These are phyloP conservation scores for Aspergillus mulundensis DNA, from an alignment of 495 filamentous ascomycete species.

Conservation along the genomic window DNA sequence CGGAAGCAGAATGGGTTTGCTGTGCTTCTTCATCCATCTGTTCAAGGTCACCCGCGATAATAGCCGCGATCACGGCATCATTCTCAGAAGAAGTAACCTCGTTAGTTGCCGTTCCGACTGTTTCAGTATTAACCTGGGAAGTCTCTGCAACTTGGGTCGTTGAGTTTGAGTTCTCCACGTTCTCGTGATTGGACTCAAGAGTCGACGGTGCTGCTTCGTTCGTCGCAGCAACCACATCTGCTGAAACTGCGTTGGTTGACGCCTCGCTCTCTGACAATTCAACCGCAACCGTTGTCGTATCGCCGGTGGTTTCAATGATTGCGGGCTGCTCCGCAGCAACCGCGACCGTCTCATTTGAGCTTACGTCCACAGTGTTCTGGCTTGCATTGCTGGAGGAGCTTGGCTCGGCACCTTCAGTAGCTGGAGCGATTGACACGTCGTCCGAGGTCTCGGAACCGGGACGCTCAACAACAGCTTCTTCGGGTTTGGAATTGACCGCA, in stretches of 20 bases:
- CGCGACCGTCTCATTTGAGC: neutral
- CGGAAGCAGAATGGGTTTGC: neutral
- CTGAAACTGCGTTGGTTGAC: neutral
- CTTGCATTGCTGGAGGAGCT: conserved; percentile 27
- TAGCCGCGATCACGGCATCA: conserved; percentile 24
- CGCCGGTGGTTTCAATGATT: neutral
- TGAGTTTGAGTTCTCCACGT: neutral
- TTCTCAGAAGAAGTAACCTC: conserved; percentile 14
- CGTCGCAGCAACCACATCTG: neutral
- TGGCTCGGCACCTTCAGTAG: conserved; percentile 27
- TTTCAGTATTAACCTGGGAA: neutral
- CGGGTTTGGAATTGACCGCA: conserved; percentile 31
- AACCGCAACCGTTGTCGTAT: neutral
- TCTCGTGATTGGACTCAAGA: neutral
- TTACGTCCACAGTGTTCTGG: neutral
- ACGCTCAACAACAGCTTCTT: conserved; percentile 32
- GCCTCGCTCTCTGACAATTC: neutral
- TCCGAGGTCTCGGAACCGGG: conserved; percentile 22
- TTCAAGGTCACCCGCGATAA: conserved; percentile 22
- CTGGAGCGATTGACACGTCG: conserved; percentile 12
- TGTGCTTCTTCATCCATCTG: conserved; percentile 12
- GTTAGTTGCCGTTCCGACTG: no score
- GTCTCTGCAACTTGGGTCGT: neutral
- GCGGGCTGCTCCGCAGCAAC: neutral
- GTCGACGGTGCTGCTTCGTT: neutral